Evolutionary conservation across 805 yeast species (phyloP).

Genomic region (Yarrowia sp.): DNA sequence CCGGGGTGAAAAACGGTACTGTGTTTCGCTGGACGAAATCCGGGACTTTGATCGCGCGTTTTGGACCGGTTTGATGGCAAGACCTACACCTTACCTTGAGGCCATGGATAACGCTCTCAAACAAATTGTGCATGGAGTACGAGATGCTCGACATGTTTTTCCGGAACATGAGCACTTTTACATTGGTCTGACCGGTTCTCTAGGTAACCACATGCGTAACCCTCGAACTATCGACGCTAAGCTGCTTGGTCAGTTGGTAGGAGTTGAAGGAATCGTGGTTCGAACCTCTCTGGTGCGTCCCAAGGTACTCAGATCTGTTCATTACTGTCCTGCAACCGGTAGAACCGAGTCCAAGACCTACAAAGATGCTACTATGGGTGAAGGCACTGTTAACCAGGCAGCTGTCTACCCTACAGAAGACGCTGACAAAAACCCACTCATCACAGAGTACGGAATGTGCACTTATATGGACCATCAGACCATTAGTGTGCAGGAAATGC

Average conservation of each 20-base stretch:
- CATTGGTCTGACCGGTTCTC: constrained; percentile 82
- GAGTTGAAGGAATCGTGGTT: constrained; percentile 94
- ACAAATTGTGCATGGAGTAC: constrained; percentile 71
- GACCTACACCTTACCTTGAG: constrained; percentile 83
- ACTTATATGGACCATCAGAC: constrained; percentile 94
- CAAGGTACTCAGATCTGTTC: constrained; percentile 85
- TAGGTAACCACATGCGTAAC: constrained; percentile 81
- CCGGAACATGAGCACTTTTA: constrained; percentile 65
- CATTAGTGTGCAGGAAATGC: constrained; percentile 93
- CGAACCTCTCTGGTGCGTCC: constrained; percentile 92
- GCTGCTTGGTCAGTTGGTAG: constrained; percentile 74
- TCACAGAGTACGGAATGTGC: constrained; percentile 89
- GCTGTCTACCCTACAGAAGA: constrained; percentile 93
- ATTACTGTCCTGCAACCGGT: constrained; percentile 81
- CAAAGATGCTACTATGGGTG: constrained; percentile 86
- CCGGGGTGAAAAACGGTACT: constrained; percentile 62
- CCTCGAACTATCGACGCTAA: constrained; percentile 83
- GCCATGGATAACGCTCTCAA: constrained; percentile 84
- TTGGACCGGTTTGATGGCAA: constrained; percentile 71
- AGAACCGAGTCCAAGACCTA: constrained; percentile 89
- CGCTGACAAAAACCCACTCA: constrained; percentile 80
- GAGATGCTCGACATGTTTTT: constrained; percentile 56
- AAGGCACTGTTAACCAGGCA: constrained; percentile 77
- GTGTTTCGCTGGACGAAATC: constrained; percentile 79
- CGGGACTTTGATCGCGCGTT: constrained; percentile 76